Evolutionary conservation across 2,329 filamentous ascomycete genomes (phyloP), one percentile per base, ranked within the genome.

Genomic region (Trichoderma citrinoviride): DNA sequence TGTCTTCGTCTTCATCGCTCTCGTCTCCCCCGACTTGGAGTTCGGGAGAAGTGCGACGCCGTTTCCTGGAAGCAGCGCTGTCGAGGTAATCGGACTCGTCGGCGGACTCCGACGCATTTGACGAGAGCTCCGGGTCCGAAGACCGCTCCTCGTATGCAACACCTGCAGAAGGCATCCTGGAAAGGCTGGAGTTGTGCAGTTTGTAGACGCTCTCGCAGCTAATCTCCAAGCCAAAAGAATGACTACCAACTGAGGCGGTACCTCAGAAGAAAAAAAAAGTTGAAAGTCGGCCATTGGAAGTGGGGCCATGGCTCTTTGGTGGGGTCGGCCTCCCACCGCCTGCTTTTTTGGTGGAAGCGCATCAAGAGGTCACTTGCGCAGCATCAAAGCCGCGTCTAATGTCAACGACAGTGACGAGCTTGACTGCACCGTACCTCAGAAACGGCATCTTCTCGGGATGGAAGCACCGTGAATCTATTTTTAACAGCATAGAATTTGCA

Each of bases 1-100:
- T 19, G 3, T 64, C 64, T 6, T 64, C 60, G 37, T 73, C 68
- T 8, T 37, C 33, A 4, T 37, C 70, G 21, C 71, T 68, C 17
- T 70, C 71, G 10, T 69, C 71, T n/a, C 54, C 61, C 5, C 66
- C 67, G 49, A 65, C 62, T 17, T 44, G 19, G n/a, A 61, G 49
- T 46, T 67, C 65, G 46, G 69, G 71, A 14, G 76, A 77, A 7
- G 75, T 79, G 64, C 78, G 78, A 44, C 80, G 79, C 66, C 80
- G 76, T 73, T 83, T 83, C 68, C 81, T 79, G 43, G 81, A 76
- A 54, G 74, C 72, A 49, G 72, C 70, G 69, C 75, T 80, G 73
- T 82, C 79, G 47, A 85, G 79, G 65, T 78, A 80, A 68, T 85
- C 83, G 41, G 83, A 85, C 70, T 81, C 79, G 63, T 73, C 71